These are phyloP conservation scores for Hippophae rhamnoides DNA, from an alignment of 306 rosid genomes.

Conservation along the genomic window DNA sequence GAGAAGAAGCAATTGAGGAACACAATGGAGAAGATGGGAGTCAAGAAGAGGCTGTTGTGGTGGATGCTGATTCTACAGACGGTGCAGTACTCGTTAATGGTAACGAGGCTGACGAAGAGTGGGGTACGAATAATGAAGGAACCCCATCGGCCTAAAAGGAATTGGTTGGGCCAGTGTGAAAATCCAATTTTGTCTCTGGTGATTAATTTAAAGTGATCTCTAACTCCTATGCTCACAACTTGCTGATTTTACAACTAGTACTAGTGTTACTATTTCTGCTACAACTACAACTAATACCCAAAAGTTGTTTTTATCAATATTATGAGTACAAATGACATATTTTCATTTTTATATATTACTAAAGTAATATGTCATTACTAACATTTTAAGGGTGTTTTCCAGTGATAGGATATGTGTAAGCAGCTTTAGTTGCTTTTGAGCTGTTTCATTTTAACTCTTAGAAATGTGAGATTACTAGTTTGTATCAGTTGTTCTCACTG, in stretches of 20 bases:
- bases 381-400: no score
- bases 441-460: no score
- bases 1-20: constrained; percentile 15
- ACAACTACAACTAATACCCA: not conserved
- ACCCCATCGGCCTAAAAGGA: constrained; percentile 60
- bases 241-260: constrained; percentile 23
- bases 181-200: constrained; percentile 93
- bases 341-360: no score
- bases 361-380: not conserved
- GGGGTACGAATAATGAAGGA: constrained; percentile 69
- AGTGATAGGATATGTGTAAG: no score
- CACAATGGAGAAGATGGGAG: constrained; percentile 77
- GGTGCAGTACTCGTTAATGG: constrained; percentile 83
- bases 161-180: constrained; percentile 65
- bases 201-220: constrained; percentile 69
- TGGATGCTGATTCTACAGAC: constrained; percentile 90
- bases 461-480: no score
- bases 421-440: no score
- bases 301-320: not conserved
- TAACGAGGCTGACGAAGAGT: constrained; percentile 88
- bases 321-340: not conserved
- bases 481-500: no score
- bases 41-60: constrained; percentile 90
- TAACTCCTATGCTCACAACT: constrained; percentile 46
- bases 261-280: constrained; percentile 16